Evolutionary conservation across 2,329 filamentous ascomycete genomes (phyloP).

Genomic region (Chrysosporium queenslandicum): DNA sequence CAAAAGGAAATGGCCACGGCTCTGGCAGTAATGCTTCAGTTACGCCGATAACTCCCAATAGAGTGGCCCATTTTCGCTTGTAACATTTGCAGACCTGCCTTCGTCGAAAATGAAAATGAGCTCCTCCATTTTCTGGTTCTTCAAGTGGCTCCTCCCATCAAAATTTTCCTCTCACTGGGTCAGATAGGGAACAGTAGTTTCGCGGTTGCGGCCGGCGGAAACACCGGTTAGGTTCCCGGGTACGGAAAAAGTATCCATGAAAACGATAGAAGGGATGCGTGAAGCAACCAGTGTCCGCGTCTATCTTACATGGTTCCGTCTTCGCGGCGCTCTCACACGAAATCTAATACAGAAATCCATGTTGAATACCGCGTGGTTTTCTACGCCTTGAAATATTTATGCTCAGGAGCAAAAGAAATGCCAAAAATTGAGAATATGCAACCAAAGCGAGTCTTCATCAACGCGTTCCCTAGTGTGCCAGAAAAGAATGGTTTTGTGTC

Average conservation of each 20-base stretch:
- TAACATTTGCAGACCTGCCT: too few species aligned
- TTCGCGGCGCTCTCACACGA: not conserved
- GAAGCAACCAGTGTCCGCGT: not conserved
- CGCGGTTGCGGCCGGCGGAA: not conserved
- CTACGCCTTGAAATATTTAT: too few species aligned
- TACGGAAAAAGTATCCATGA: slow-evolving; percentile 2
- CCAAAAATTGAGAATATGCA: not conserved
- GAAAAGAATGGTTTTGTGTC: not conserved
- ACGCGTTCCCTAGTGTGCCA: not conserved
- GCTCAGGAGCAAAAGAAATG: too few species aligned
- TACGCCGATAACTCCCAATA: too few species aligned
- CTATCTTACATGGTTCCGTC: not conserved
- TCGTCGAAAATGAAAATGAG: too few species aligned
- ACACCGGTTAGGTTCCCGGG: slow-evolving; percentile 1
- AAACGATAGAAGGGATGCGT: not conserved
- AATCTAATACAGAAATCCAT: not conserved
- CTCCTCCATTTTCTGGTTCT: not conserved
- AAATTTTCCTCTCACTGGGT: not conserved
- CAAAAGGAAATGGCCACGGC: too few species aligned
- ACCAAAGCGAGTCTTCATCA: not conserved
- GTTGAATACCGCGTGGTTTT: too few species aligned
- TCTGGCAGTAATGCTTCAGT: too few species aligned
- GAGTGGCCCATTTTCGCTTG: too few species aligned
- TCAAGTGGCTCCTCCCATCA: not conserved
- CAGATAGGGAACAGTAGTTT: not conserved